phyloP scores from a whole-genome alignment of 345 rosid species.

The Citrus maxima region DNA sequence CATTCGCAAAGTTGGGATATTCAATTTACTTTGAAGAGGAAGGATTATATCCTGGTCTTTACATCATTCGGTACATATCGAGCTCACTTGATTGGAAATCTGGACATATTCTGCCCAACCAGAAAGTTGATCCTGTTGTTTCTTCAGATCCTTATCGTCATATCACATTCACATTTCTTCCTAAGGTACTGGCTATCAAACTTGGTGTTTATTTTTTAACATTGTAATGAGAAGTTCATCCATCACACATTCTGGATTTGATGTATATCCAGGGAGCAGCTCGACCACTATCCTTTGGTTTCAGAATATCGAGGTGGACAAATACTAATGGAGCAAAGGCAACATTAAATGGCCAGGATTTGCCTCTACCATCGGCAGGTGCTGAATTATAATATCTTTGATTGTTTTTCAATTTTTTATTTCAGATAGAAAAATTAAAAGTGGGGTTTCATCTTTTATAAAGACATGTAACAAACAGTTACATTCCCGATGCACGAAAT shows the following conservation, averaged over 20 bases:
- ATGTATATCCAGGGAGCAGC: constrained; percentile 37
- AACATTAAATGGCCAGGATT: constrained; percentile 28
- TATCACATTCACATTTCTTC: constrained; percentile 46
- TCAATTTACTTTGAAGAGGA: too few species aligned
- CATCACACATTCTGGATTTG: neutral
- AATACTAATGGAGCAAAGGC: constrained; percentile 29
- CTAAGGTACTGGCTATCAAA: constrained; percentile 26
- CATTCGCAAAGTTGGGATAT: too few species aligned
- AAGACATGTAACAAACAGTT: neutral
- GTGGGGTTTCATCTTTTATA: neutral
- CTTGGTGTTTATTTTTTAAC: neutral
- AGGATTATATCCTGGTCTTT: too few species aligned
- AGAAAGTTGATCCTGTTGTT: constrained; percentile 62
- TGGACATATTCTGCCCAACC: constrained; percentile 46
- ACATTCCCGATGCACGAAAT: constrained; percentile 41
- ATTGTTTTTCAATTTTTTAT: neutral
- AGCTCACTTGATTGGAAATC: constrained; percentile 71
- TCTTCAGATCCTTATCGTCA: constrained; percentile 63
- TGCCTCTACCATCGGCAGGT: constrained; percentile 65
- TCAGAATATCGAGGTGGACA: constrained; percentile 75
- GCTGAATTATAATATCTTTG: neutral
- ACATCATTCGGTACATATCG: constrained; percentile 74
- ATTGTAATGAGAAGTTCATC: neutral
- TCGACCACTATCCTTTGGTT: constrained; percentile 50
- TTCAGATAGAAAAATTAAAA: neutral